A percentile compares a stretch with the other conserved stretches of the same genome.
Conservation (phyloP, 768 basidiomycete genomes). For the Cystofilobasidium bisporidii region DNA sequence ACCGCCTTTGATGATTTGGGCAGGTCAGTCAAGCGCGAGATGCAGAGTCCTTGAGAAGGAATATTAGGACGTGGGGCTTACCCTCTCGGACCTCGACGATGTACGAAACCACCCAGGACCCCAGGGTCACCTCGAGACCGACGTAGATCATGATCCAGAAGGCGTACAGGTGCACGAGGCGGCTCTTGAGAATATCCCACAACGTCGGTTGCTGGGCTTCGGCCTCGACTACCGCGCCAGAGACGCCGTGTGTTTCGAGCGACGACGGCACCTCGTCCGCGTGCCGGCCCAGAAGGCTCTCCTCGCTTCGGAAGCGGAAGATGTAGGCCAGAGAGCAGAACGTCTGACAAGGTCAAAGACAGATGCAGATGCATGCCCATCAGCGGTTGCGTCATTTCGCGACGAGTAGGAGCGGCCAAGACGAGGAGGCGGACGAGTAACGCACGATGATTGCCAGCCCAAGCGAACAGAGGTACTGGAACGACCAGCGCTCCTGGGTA, state of each 20-base stretch:
- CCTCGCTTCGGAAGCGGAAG: slow-evolving; percentile 62
- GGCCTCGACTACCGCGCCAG: slow-evolving; percentile 1
- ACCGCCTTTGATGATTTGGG: too few relatives aligned
- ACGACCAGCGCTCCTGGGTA: slow-evolving; percentile 55
- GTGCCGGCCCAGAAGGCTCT: slow-evolving; percentile 36
- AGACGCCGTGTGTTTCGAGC: not conserved
- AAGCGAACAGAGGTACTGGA: slow-evolving; percentile 64
- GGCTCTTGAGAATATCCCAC: slow-evolving; percentile 34
- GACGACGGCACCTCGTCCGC: not conserved
- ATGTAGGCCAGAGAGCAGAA: slow-evolving; percentile 48
- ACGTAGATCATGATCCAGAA: slow-evolving; percentile 41
- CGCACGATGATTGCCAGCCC: slow-evolving; percentile 52
- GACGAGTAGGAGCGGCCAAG: too few relatives aligned
- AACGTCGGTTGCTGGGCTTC: slow-evolving; percentile 32
- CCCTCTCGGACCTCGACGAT: slow-evolving; percentile 40
- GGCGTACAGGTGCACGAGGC: slow-evolving; percentile 36
- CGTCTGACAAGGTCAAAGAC: slow-evolving; percentile 33
- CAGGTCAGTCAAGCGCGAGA: too few relatives aligned
- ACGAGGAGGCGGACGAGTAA: not conserved
- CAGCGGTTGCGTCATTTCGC: too few relatives aligned
- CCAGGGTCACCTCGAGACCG: slow-evolving; percentile 41
- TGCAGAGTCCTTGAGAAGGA: not conserved
- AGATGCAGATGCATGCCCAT: too few relatives aligned
- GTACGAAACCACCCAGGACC: slow-evolving; percentile 62
- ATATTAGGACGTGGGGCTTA: not conserved